Evolutionary conservation across 2,329 filamentous ascomycete species (phyloP).

Genomic region (Pochonia chlamydosporia): DNA sequence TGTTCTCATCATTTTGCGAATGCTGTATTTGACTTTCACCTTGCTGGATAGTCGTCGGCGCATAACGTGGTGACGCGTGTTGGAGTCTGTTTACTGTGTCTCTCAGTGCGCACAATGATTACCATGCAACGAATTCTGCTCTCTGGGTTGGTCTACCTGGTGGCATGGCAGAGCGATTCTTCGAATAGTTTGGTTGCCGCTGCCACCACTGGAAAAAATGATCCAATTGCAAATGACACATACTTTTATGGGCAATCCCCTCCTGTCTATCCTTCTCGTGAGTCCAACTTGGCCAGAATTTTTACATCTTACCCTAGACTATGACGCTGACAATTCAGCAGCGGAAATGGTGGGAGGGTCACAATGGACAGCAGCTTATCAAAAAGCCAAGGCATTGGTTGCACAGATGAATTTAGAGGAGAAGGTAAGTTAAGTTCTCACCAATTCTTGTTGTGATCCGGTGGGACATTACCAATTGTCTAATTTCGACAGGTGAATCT

Average conservation of each 20-base stretch:
- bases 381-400: slow-evolving; percentile 64
- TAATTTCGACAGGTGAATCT: slow-evolving; percentile 50
- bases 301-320: not conserved
- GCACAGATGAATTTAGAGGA: slow-evolving; percentile 67
- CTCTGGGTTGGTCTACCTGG: slow-evolving; percentile 6
- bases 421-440: slow-evolving; percentile 42
- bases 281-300: slow-evolving; percentile 13
- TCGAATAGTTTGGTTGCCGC: not conserved
- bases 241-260: slow-evolving; percentile 46
- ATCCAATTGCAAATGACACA: slow-evolving; percentile 31
- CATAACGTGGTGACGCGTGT: not conserved
- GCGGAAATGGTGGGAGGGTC: slow-evolving; percentile 47
- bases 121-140: not conserved
- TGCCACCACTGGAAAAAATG: slow-evolving; percentile 7
- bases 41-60: no score
- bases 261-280: slow-evolving; percentile 46
- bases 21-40: no score
- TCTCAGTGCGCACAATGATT: not conserved
- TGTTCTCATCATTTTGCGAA: no score
- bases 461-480: not conserved
- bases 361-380: slow-evolving; percentile 61
- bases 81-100: not conserved
- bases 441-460: not conserved
- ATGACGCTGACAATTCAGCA: slow-evolving; percentile 14
- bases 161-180: not conserved